Evolutionary conservation across 257 asterid genomes (phyloP), one percentile per base, ranked within the genome.

Genomic region (Ballota nigra): DNA sequence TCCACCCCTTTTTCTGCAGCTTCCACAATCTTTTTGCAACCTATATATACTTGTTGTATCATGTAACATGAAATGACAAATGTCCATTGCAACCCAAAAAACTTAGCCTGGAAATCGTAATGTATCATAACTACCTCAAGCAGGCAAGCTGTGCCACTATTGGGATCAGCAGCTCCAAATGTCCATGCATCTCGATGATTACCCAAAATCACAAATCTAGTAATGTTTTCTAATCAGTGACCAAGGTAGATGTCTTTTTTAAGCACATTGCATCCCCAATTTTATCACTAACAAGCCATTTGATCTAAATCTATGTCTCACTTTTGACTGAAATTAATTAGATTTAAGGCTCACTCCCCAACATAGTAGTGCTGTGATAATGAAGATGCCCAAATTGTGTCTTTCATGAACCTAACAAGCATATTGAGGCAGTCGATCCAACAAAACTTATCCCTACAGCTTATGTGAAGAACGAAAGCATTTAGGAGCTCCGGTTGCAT

Each of bases 111-210:
- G n/a, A n/a, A n/a, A n/a, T n/a, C n/a, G n/a, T n/a, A n/a, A n/a
- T n/a, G n/a, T n/a, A n/a, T n/a, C n/a, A n/a, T 26, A 66, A 43
- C 63, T 8, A 92, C 98, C 95, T 85, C 97, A 36, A 92, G 96
- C 80, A 92, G 82, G 76, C 91, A 75, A 51, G 96, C 95, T 3
- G 98, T 90, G 75, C 98, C 98, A 74, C 97, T 92, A 58, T 84
- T 90, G 20, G 98, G 97, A 84, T 90, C 98, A 61, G 63, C 95
- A 65, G 96, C 97, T 79, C 98, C 97, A 75, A 92, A 92, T 52
- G 98, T 84, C 98, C 98, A 92, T 24, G 98, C 98, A 71, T 92
- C 97, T 40, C 96, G 88, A 81, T 92, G 98, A 79, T 92, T 92
- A 16, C 97, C 98, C 76, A 92, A 79, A 80, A 90, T 88, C 70